Base-by-base conservation (phyloP, 495 filamentous ascomycete species). In the Niebla homalea region DNA sequence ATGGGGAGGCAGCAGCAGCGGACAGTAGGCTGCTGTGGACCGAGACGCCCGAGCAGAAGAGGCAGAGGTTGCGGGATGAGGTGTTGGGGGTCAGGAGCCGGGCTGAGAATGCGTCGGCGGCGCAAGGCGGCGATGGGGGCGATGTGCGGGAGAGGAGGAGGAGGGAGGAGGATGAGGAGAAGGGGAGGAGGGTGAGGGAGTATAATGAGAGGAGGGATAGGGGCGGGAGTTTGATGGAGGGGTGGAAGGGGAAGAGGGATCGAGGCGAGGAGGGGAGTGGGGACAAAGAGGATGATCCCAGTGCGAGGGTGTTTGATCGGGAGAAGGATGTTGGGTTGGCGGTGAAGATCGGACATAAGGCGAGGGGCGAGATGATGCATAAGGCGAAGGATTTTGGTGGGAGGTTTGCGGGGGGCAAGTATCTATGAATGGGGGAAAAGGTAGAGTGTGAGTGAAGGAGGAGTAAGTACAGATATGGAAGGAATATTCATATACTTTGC, bases 251-350 rank as follows among this genome's bases (percentile, higher is more conserved):
- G 49, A 32, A 6, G 37, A 26, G 11, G 41, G 36, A 36, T 32
- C 41, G 47, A 10, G 16, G 36, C 35, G 47, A 25, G 47, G 25
- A 15, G 26, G 35, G 36, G 47, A 49, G n/a, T 32, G 36, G 75
- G 21, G 75, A 79, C 56, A 76, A 85, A 47, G 87, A 92, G 25
- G 90, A 98, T 69, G 89, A 98, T 63, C 92, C 92, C 20, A 93
- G 85, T 60, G 78, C 78, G 63, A 72, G 92, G 52, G 82, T 79
- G 8, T 98, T 96, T 70, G 88, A 96, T 67, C 72, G 77, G 41
- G 89, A 98, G 67, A 98, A 96, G 71, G 92, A 98, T 65, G 92
- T 98, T 74, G 83, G 76, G 42, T 70, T 82, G 10, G 81, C 82
- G 11, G 77, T 79, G 3, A 80, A 77, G 61, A 76, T 96, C 37